Percentiles rank a stretch among this genome's conserved stretches.
These are phyloP conservation scores for Croton setiger DNA, from an alignment of 441 rosid genomes.

Conservation along the genomic window DNA sequence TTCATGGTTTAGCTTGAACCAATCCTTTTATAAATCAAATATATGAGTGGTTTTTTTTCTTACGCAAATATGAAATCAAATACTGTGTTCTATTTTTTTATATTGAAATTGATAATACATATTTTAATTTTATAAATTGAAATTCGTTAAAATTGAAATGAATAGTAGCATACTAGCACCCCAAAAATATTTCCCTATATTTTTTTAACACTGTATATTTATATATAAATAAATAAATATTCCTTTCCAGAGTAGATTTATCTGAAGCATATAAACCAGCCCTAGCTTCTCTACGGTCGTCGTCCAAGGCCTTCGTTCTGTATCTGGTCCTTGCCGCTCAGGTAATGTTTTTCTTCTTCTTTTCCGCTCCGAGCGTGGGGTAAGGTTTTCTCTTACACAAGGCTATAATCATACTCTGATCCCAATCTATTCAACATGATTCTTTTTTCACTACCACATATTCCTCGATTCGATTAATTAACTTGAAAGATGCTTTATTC, in stretches of 20 bases:
- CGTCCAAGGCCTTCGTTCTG: neutral
- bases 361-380: neutral
- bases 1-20: too few relatives aligned
- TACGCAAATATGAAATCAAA: too few relatives aligned
- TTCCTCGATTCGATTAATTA: neutral
- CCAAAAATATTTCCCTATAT: too few relatives aligned
- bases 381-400: neutral
- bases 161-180: too few relatives aligned
- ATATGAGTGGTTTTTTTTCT: too few relatives aligned
- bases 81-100: too few relatives aligned
- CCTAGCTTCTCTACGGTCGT: constrained; percentile 14
- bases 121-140: too few relatives aligned
- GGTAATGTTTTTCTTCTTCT: constrained; percentile 17
- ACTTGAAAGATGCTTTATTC: too few relatives aligned
- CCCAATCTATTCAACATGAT: neutral
- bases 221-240: neutral
- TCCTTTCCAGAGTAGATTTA: neutral
- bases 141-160: too few relatives aligned
- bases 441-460: neutral
- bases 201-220: neutral
- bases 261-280: neutral
- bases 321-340: constrained; percentile 17
- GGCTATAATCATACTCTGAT: neutral
- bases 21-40: too few relatives aligned
- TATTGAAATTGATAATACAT: too few relatives aligned